Evolutionary conservation across 73 alveolate species (phyloP).

Genomic region (Effrenium voratum): DNA sequence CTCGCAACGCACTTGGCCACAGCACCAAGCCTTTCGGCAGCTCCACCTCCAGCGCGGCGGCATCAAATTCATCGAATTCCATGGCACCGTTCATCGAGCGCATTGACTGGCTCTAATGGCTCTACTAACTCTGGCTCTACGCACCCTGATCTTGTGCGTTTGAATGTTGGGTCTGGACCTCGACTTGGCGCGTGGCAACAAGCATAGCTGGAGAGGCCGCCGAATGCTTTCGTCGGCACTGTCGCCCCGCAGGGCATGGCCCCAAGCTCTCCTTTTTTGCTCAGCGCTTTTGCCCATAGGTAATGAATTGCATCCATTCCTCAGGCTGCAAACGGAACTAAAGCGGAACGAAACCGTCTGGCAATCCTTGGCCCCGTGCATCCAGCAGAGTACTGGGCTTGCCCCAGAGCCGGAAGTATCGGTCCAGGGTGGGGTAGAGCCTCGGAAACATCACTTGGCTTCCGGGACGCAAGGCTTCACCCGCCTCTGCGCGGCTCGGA

Average conservation of each 20-base stretch:
- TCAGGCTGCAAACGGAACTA: not conserved
- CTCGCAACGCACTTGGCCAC: too few species aligned
- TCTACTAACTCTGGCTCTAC: not conserved
- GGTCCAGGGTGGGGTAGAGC: slow-evolving; percentile 54
- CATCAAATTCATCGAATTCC: too few species aligned
- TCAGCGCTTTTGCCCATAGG: not conserved
- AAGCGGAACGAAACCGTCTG: not conserved
- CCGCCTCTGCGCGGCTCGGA: not conserved
- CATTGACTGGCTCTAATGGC: too few species aligned
- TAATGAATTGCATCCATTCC: slow-evolving; percentile 87
- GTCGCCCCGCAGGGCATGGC: not conserved
- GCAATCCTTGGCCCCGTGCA: not conserved
- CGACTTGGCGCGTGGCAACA: not conserved
- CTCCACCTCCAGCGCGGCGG: too few species aligned
- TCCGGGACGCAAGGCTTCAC: not conserved
- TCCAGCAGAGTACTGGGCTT: slow-evolving; percentile 6
- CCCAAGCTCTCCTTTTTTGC: not conserved
- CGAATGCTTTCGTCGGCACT: not conserved
- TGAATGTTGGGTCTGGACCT: not conserved
- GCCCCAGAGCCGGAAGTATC: slow-evolving; percentile 56
- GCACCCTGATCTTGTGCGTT: not conserved
- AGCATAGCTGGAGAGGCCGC: not conserved
- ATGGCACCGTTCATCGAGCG: too few species aligned
- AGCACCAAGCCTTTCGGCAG: too few species aligned
- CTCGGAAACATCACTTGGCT: not conserved